Percentiles rank a stretch among this genome's conserved stretches.
Evolutionary conservation across 1,284 basidiomycete genomes (phyloP).

Genomic region (Lentinula novae-zelandiae): DNA sequence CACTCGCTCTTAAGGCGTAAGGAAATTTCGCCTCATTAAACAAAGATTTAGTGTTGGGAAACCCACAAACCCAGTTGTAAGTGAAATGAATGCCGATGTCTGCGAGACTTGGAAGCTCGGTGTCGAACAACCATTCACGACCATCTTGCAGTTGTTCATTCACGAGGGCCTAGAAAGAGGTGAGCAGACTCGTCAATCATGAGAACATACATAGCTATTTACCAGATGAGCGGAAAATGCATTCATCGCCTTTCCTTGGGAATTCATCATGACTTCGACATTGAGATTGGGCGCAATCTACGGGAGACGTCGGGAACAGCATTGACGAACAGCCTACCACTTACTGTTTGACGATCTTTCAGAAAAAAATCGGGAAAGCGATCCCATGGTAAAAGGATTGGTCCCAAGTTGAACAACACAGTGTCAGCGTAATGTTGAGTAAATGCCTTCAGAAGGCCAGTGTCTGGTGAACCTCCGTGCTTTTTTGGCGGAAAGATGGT

Average conservation of each 20-base stretch:
- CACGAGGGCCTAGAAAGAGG: constrained; percentile 33
- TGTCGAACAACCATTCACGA: constrained; percentile 58
- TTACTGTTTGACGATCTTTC: constrained; percentile 27
- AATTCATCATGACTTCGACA: constrained; percentile 28
- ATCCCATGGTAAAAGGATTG: constrained; percentile 41
- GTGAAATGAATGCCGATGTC: constrained; percentile 50
- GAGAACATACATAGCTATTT: constrained; percentile 17
- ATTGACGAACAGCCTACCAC: not conserved
- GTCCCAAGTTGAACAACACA: constrained; percentile 37
- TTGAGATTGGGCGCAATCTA: constrained; percentile 24
- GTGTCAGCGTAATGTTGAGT: constrained; percentile 42
- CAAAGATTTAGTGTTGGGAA: constrained; percentile 31
- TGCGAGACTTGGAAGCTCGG: constrained; percentile 43
- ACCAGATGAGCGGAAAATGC: constrained; percentile 39
- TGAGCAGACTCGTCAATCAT: constrained; percentile 1
- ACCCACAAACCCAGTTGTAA: constrained; percentile 38
- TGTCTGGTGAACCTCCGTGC: constrained; percentile 35
- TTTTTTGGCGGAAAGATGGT: constrained; percentile 45
- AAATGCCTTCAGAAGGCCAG: constrained; percentile 44
- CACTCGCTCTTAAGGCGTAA: constrained; percentile 34
- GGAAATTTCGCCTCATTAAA: constrained; percentile 39
- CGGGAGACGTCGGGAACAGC: not conserved
- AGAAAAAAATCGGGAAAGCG: constrained; percentile 46
- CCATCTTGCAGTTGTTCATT: constrained; percentile 53
- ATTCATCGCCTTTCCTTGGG: constrained; percentile 29